Base-by-base conservation (phyloP, 805 yeast species). In the Cyberlindnera japonica region DNA sequence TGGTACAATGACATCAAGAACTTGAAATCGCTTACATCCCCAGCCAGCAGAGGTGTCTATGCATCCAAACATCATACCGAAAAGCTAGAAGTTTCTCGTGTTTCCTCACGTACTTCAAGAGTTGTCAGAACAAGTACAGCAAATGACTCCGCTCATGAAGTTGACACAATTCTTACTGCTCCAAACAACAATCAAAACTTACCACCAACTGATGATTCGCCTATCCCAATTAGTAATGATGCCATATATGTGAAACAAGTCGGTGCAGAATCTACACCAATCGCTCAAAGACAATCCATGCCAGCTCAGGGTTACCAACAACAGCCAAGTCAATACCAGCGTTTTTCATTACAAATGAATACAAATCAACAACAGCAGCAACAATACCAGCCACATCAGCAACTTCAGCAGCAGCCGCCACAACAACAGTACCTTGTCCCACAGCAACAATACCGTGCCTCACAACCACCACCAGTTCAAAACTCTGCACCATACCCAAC, bases 1-100 rank as follows among this genome's bases (percentile, higher is more conserved):
- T 91, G 99, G 99, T 86, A 76, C 62, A 76, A 76, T 49, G 95
- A 85, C 56, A 70, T 91, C 50, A 79, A 81, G 58, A 69, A 68
- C 34, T 68, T 89, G 51, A 83, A 93, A 3, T 63, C 72, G 13
- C 68, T 83, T 43, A 68, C 81, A 16, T 74, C 75, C n/a, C 55
- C 61, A 15, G 23, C 51, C 3, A 41, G 43, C 29, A 54, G 61
- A 40, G 51, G 51, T 6, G 43, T 35, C 12, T 57, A 54, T 37
- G 59, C 58, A 6, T 21, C 47, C 15, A 53, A 53, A 37, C 41
- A 51, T 29, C 55, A 50, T 18, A 37, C 45, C 2, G 35, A 40
- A n/a, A 47, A 49, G 31, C 26, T 18, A 15, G 18, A 27, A 14
- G 18, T 55, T 14, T 55, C 61, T 6, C 53, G 65, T 26, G 55